Evolutionary conservation across 371 early-diverging fungal genomes (phyloP), one percentile per base, ranked within the genome.

Genomic region (Mucor racemosus): DNA sequence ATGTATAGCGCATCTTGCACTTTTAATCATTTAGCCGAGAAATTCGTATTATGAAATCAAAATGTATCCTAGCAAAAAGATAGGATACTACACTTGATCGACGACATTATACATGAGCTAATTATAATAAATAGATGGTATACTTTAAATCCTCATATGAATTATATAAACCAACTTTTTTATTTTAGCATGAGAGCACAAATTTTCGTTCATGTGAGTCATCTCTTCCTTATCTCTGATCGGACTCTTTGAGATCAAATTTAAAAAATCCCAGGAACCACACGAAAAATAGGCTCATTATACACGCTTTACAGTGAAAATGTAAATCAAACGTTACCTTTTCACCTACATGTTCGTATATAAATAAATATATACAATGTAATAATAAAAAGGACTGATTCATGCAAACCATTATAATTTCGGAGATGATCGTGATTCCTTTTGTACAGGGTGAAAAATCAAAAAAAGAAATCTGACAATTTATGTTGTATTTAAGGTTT

Each of bases 211-310:
- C 48, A 48, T 48, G 48, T 48, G 48, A 48, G 48, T 48, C 48
- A 48, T 48, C n/a, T 19, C 48, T 48, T 48, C 10, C 48, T 48
- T 48, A 48, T 48, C 48, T 48, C 5, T 48, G 48, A 48, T 48
- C 48, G 48, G 48, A 48, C 19, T n/a, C 21, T 48, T 17, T 26
- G 26, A 26, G 26, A 26, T 26, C 26, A 26, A 26, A 26, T 26
- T 48, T 48, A 19, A 19, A 21, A 48, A 48, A 46, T 48, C 48
- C 48, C 48, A 48, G 48, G 48, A 48, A 48, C 48, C 48, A 48
- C 21, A 19, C 15, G n/a, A n/a, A 48, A 48, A 48, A 48, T 19
- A 21, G 48, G 48, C 48, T 48, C 21, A 48, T 8, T 48, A 21
- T 11, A 11, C 38, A 11, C 38, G 38, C 48, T 17, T 17, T 19